Conservation (phyloP, 2,329 filamentous ascomycete species). For the Clonostachys solani region DNA sequence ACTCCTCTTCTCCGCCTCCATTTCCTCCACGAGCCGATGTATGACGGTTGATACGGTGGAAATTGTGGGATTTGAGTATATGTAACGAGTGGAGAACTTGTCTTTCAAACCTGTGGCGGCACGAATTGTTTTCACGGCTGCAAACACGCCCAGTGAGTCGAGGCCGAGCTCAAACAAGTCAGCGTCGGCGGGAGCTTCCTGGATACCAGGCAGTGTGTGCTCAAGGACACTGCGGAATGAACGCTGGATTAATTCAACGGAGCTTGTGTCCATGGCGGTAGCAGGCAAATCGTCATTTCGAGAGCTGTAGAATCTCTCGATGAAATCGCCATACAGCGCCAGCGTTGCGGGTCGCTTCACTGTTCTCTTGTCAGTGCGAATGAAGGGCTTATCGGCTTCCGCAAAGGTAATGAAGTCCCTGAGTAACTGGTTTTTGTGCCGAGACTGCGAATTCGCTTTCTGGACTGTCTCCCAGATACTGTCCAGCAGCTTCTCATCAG, state of each 20-base stretch:
- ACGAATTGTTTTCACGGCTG: conserved; percentile 20
- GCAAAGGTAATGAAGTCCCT: conserved; percentile 27
- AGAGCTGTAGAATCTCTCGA: conserved; percentile 36
- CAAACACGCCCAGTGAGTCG: conserved; percentile 22
- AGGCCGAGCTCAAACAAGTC: conserved; percentile 20
- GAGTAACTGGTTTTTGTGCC: conserved; percentile 16
- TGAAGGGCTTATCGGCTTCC: conserved; percentile 33
- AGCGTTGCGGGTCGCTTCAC: conserved; percentile 34
- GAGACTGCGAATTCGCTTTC: conserved; percentile 40
- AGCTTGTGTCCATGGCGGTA: conserved; percentile 11
- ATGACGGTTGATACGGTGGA: too few relatives aligned
- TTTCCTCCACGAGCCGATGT: too few relatives aligned
- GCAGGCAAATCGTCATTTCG: conserved; percentile 6
- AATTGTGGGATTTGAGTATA: background rate
- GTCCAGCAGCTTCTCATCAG: conserved; percentile 26
- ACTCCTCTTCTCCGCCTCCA: too few relatives aligned
- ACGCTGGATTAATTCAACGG: conserved; percentile 11
- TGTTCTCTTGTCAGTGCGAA: conserved; percentile 38
- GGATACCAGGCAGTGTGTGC: conserved; percentile 9
- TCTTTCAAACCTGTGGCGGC: conserved; percentile 16
- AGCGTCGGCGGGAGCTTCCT: conserved; percentile 9
- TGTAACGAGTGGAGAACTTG: background rate
- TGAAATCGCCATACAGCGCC: conserved; percentile 34
- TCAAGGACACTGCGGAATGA: conserved; percentile 10
- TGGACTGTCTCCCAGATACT: conserved; percentile 37